A percentile compares a stretch with the other conserved stretches of the same genome.
Conservation (phyloP, 2,329 filamentous ascomycete species). For the Colletotrichum musicola region DNA sequence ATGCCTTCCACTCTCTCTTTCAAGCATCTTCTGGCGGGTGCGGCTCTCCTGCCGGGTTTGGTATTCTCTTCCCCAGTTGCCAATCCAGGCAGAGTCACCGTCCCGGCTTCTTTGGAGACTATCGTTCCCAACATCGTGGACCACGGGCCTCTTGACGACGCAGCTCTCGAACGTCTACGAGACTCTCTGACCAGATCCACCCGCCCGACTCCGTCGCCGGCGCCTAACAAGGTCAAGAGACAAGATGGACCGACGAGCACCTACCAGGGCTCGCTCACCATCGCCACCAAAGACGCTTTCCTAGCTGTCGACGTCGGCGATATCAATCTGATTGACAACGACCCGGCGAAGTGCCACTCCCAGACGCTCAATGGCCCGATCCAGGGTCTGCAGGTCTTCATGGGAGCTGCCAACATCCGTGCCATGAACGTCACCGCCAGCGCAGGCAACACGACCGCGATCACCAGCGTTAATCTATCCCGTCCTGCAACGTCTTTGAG, state of each 20-base stretch:
- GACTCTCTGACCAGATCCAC: conserved; percentile 8
- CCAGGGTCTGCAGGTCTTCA: conserved; percentile 22
- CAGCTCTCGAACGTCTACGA: conserved; percentile 8
- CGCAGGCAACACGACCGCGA: conserved; percentile 17
- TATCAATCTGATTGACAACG: conserved; percentile 2
- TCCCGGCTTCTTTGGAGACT: background rate
- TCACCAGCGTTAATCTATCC: conserved; percentile 7
- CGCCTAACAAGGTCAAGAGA: conserved; percentile 13
- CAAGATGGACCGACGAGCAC: background rate
- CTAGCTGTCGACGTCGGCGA: conserved; percentile 27
- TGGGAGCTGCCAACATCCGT: conserved; percentile 23
- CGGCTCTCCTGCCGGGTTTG: background rate
- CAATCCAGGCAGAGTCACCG: background rate
- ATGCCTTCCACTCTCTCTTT: conserved; percentile 12
- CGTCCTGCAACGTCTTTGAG: background rate
- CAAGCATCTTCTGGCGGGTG: conserved; percentile 4
- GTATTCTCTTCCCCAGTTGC: conserved; percentile 10
- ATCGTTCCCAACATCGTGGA: conserved; percentile 10
- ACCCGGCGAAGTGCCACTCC: conserved; percentile 13
- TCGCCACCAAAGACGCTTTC: conserved; percentile 7
- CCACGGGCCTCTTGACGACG: conserved; percentile 20
- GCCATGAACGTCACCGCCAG: conserved; percentile 18
- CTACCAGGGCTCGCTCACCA: background rate
- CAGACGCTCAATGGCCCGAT: conserved; percentile 21
- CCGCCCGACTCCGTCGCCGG: background rate